Base-by-base conservation (phyloP, 2,329 filamentous ascomycete species). In the Orbilia oligospora region DNA sequence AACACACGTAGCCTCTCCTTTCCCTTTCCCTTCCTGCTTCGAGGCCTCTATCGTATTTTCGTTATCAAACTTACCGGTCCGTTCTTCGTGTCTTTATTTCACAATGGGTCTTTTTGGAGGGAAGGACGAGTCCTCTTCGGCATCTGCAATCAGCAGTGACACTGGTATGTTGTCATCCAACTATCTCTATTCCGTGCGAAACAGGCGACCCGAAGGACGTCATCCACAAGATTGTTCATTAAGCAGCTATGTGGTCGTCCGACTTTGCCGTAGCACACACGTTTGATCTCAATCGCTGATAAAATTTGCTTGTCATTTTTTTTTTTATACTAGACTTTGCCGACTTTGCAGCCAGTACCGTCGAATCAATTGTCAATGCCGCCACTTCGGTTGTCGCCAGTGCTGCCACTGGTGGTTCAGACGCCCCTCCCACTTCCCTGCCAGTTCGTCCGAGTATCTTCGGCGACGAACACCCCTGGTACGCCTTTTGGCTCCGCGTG, bases 401-500 rank as follows among this genome's bases (percentile, higher is more conserved):
- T 77, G 87, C 86, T 53, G 84, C 85, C 56, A 87, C 87, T 53
- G 85, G 84, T 51, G 86, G 87, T 92, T 85, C 97, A 94, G 65
- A 93, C 93, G 87, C 66, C 24, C 33, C 33, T 30, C 41, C 65
- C 3, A 79, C 76, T 6, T 66, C 70, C 10, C 49, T 64, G 9
- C 70, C 71, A 16, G 64, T 69, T 16, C 51, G 63, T 16, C 67
- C 71, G 16, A 63, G 69, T 38, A 65, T 79, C 36, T 79, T 75
- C 30, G 76, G 69, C 20, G 69, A 79, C 51, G 56, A 66, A 58
- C 63, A 75, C 30, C 81, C 81, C 5, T 99, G 96, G 96, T 99
- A 98, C 87, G 93, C 94, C 71, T 87, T 98, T 79, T 96, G 97
- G 88, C 94, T 98, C 88, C 93, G 96, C 83, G 91, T 94, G 83